Conservation (phyloP, 768 basidiomycete species). For the Boletellus sp. region DNA sequence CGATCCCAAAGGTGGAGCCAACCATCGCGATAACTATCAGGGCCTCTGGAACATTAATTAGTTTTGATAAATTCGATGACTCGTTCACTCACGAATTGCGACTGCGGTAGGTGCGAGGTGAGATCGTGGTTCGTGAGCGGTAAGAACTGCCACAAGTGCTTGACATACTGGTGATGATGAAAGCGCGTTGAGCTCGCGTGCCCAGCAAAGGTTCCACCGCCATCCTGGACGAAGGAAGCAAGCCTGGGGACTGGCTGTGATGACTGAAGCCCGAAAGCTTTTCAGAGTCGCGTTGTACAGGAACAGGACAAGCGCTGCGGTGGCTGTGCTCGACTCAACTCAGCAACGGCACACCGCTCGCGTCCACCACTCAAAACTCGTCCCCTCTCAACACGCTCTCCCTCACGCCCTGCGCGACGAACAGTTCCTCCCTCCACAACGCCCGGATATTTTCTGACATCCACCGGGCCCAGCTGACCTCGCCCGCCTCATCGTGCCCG, state of each 20-base stretch:
- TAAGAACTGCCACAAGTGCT: not conserved
- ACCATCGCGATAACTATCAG: conserved; percentile 74
- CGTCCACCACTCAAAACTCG: conserved; percentile 38
- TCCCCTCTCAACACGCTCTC: conserved; percentile 44
- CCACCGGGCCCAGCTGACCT: conserved; percentile 31
- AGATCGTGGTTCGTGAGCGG: conserved; percentile 3
- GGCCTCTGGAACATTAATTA: conserved; percentile 50
- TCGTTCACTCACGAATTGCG: conserved; percentile 51
- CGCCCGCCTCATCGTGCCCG: not conserved
- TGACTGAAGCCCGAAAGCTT: conserved; percentile 3
- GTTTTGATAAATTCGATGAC: not conserved
- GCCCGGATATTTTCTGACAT: conserved; percentile 38
- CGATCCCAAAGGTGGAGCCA: conserved; percentile 63
- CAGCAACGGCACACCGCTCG: too few species aligned
- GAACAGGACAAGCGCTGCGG: not conserved
- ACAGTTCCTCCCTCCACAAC: conserved; percentile 61
- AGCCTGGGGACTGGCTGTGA: conserved; percentile 14
- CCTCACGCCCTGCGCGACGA: conserved; percentile 47
- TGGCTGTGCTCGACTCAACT: conserved; percentile 18
- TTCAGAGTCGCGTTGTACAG: not conserved
- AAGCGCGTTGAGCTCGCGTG: conserved; percentile 68
- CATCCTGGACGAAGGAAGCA: conserved; percentile 42
- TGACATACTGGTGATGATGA: conserved; percentile 65
- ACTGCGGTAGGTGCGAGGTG: conserved; percentile 33
- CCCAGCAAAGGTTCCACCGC: conserved; percentile 67